Evolutionary conservation across 345 rosid species (phyloP).

Genomic region (Moringa oleifera): DNA sequence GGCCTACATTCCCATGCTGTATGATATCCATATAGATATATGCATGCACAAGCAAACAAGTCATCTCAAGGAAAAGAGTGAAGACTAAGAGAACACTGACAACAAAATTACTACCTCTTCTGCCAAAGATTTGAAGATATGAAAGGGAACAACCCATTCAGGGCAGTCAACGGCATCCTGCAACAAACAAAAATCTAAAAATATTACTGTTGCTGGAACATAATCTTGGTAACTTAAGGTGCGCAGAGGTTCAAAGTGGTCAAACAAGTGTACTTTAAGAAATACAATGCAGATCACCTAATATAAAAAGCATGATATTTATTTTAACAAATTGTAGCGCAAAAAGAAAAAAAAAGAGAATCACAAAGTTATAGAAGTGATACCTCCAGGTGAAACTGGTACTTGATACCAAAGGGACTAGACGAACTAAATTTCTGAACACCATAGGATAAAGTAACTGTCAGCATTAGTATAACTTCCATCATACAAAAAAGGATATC

Average conservation of each 20-base stretch:
- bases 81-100: not conserved
- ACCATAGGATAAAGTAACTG: conserved; percentile 14
- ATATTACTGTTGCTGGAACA: too few species aligned
- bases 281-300: not conserved
- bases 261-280: not conserved
- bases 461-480: conserved; percentile 6
- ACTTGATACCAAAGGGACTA: conserved; percentile 75
- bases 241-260: not conserved
- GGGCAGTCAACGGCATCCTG: conserved; percentile 99
- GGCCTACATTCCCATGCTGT: too few species aligned
- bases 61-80: not conserved
- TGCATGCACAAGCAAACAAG: too few species aligned
- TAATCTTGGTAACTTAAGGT: not conserved
- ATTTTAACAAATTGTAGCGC: not conserved
- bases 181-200: conserved; percentile 14
- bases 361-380: not conserved
- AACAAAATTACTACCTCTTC: conserved; percentile 60
- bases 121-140: conserved; percentile 82
- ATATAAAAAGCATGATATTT: too few species aligned
- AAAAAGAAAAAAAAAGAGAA: not conserved
- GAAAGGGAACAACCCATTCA: conserved; percentile 96
- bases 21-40: not conserved
- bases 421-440: conserved; percentile 85
- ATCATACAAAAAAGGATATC: not conserved
- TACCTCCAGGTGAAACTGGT: conserved; percentile 96